phyloP scores from a whole-genome alignment of 2,329 filamentous ascomycete species.

The Curvularia hawaiiensis region DNA sequence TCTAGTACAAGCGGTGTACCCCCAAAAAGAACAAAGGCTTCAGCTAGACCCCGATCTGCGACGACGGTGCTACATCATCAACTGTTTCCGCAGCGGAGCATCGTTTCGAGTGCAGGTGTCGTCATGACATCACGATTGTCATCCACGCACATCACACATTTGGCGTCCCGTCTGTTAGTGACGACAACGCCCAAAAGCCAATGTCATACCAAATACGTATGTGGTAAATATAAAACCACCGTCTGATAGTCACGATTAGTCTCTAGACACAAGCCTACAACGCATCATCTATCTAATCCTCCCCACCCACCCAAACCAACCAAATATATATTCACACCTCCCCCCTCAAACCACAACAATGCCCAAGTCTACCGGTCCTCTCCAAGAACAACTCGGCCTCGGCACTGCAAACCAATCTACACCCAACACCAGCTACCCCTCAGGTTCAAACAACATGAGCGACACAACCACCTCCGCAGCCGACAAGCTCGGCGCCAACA shows the following conservation, averaged over 20 bases:
- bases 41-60: not conserved
- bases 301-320: not conserved
- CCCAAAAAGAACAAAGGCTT: constrained; percentile 11
- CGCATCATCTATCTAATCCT: not conserved
- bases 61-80: constrained; percentile 14
- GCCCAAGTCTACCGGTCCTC: constrained; percentile 33
- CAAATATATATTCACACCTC: not conserved
- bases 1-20: not conserved
- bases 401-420: constrained; percentile 16
- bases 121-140: constrained; percentile 28
- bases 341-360: constrained; percentile 10
- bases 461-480: constrained; percentile 30
- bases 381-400: constrained; percentile 26
- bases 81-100: constrained; percentile 3
- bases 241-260: not conserved
- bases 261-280: not conserved
- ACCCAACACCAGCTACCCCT: constrained; percentile 11
- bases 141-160: constrained; percentile 1
- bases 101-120: constrained; percentile 1
- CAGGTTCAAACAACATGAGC: constrained; percentile 19
- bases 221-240: constrained; percentile 1
- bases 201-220: not conserved
- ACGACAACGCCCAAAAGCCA: constrained; percentile 11
- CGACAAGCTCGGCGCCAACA: constrained; percentile 38
- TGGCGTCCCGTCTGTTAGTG: not conserved